Evolutionary conservation across 345 rosid species (phyloP).

Genomic region (Salix koriyanagi): DNA sequence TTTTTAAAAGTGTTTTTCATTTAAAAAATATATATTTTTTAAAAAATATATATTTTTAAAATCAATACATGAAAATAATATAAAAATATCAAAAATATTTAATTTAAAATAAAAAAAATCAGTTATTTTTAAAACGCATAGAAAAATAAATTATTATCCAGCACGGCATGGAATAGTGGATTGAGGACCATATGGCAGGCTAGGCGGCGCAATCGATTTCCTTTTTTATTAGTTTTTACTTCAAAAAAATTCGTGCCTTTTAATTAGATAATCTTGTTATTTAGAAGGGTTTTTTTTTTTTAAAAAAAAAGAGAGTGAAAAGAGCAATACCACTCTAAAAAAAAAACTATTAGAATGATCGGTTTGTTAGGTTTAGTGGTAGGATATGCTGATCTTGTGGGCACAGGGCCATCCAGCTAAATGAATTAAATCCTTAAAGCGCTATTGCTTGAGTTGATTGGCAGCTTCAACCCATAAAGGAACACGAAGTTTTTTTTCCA

Average conservation of each 20-base stretch:
- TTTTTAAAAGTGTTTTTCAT: too few relatives aligned
- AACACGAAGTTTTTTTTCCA: too few relatives aligned
- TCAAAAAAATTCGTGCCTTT: not conserved
- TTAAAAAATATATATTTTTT: too few relatives aligned
- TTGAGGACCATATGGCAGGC: not conserved
- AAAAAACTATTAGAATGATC: not conserved
- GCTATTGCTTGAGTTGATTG: not conserved
- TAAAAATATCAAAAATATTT: too few relatives aligned
- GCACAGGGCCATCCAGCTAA: not conserved
- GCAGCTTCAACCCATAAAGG: not conserved
- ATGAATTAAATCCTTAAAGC: not conserved
- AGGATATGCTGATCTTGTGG: not conserved
- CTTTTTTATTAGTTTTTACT: not conserved
- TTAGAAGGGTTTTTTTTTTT: not conserved
- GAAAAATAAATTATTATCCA: too few relatives aligned
- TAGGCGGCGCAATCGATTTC: not conserved
- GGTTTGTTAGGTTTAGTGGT: slow-evolving; percentile 8
- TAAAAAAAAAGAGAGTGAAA: too few relatives aligned
- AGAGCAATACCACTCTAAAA: too few relatives aligned
- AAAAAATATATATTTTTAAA: too few relatives aligned
- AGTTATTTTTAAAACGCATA: too few relatives aligned
- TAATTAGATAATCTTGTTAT: not conserved
- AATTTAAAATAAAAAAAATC: too few relatives aligned
- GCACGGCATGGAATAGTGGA: not conserved
- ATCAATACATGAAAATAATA: too few relatives aligned